Base-by-base conservation (phyloP, 768 basidiomycete species). In the Pisolithus microcarpus region DNA sequence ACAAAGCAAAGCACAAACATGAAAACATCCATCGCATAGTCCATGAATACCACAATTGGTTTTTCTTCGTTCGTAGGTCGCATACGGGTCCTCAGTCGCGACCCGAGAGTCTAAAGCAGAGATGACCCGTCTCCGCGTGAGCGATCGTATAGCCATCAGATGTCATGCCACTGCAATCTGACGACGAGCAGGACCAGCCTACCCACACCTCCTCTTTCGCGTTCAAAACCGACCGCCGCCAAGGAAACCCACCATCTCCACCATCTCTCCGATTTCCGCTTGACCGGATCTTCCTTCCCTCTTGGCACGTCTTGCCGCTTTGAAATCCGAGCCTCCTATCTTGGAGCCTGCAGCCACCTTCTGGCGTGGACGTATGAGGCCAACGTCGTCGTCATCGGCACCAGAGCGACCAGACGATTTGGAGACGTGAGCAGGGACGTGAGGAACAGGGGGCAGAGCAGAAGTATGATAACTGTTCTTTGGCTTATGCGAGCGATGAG, bases 181-280 rank as follows among this genome's bases (percentile, higher is more conserved):
- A 34, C 34, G 11, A 34, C 16, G 43, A 26, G 43, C 43, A n/a
- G 43, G 24, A 26, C 43, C 43, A 28, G 43, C 43, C 43, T 28
- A 26, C 43, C 26, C n/a, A 7, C 28, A 15, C 10, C 16, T 16
- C 34, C 34, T 34, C 21, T 23, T 23, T 34, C 13, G 8, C 16
- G 15, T 26, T 44, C 43, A 44, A 15, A 44, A 7, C 15, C 24
- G 24, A n/a, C 44, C 28, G 2, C 42, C 49, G 6, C 55, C 51
- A 57, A 59, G 9, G 48, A 67, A 67, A 6, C 65, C 65, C 5
- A 67, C 56, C 65, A 67, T 67, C 54, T 65, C 64, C 10, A 67
- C 28, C 47, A 57, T 5, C 49, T 65, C 58, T 2, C 64, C 58
- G 0, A 53, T 54, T 15, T 60, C 59, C 0, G 37, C 56, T 21